Conservation (phyloP, 306 rosid species). For the Mucuna pruriens region DNA sequence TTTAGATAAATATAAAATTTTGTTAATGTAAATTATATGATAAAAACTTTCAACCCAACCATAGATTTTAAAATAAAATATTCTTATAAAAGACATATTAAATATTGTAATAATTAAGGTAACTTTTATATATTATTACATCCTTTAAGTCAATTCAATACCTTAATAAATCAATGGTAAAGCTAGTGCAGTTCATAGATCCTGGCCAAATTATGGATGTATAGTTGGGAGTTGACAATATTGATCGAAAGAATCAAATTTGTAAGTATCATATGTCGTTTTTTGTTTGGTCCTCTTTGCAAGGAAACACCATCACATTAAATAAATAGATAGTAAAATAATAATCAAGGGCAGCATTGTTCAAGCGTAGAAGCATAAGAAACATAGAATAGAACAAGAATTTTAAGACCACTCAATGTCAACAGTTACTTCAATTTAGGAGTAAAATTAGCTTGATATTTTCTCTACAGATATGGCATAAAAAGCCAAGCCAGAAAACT, state of each 20-base stretch:
- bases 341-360: not conserved
- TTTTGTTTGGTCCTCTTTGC: not conserved
- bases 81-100: no score
- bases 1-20: no score
- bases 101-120: no score
- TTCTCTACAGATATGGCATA: not conserved
- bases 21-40: no score
- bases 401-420: not conserved
- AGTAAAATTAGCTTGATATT: constrained; percentile 4
- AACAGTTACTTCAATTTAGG: constrained; percentile 21
- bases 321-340: not conserved
- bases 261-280: not conserved
- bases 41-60: no score
- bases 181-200: no score
- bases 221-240: not conserved
- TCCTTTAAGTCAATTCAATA: no score
- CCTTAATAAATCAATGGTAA: no score
- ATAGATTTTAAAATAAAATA: no score
- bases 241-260: not conserved
- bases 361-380: not conserved
- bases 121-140: no score
- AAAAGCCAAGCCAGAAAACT: constrained; percentile 20
- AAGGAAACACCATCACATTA: constrained; percentile 1
- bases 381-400: constrained; percentile 12
- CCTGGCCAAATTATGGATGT: no score